Evolutionary conservation across 2,329 filamentous ascomycete genomes (phyloP).

Genomic region (Myriosclerotinia scirpicola): DNA sequence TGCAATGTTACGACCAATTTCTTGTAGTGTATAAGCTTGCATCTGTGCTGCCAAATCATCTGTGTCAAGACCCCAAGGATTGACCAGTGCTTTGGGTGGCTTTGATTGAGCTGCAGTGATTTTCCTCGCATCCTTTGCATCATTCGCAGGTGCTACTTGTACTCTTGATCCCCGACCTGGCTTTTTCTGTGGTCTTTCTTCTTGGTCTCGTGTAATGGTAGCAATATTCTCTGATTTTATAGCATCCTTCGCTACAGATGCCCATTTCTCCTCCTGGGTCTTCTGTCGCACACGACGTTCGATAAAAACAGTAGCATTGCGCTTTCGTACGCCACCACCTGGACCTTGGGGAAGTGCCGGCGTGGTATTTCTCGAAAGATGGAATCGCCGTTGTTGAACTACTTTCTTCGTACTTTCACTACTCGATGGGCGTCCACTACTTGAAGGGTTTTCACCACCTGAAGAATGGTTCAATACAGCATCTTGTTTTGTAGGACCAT

Average conservation of each 20-base stretch:
- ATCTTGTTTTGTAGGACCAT: background rate
- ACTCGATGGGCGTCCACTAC: background rate
- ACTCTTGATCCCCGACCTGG: conserved; percentile 33
- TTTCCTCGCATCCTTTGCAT: background rate
- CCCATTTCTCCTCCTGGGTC: conserved; percentile 12
- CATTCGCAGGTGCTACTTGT: conserved; percentile 5
- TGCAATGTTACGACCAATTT: conserved; percentile 48
- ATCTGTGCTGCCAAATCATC: conserved; percentile 54
- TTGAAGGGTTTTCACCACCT: background rate
- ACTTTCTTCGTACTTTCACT: conserved; percentile 4
- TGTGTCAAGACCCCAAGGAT: conserved; percentile 41
- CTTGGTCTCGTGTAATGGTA: conserved; percentile 13
- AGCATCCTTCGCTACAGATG: conserved; percentile 7
- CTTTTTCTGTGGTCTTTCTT: conserved; percentile 33
- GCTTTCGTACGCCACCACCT: conserved; percentile 27
- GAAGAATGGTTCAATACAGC: background rate
- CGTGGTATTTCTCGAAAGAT: conserved; percentile 52
- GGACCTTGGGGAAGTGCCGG: background rate
- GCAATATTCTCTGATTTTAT: background rate
- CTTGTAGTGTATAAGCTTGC: conserved; percentile 58
- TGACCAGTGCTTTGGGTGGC: conserved; percentile 36
- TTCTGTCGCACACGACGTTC: conserved; percentile 49
- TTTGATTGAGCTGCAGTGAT: conserved; percentile 17
- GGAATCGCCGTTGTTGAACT: conserved; percentile 52
- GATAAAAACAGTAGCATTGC: conserved; percentile 53